Evolutionary conservation across 345 rosid genomes (phyloP).

Genomic region (Hibiscus trionum): DNA sequence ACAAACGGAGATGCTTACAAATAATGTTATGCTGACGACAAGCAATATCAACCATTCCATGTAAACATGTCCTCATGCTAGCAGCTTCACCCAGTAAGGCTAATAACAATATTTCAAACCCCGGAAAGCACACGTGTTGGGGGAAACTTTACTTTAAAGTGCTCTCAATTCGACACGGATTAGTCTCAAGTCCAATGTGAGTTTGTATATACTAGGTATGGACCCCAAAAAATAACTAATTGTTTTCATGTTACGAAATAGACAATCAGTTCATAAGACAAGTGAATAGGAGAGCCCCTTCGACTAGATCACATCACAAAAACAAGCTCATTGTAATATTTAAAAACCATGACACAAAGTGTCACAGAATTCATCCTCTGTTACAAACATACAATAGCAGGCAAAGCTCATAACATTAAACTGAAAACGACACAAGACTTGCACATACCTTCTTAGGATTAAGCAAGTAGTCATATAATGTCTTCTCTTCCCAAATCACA

Average conservation of each 20-base stretch:
- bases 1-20: too few relatives aligned
- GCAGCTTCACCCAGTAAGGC: not conserved
- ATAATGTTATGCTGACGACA: not conserved
- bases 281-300: not conserved
- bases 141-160: not conserved
- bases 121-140: not conserved
- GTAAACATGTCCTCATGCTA: too few relatives aligned
- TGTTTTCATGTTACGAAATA: not conserved
- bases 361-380: not conserved
- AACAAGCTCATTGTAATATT: not conserved
- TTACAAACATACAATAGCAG: not conserved
- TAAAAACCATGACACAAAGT: not conserved
- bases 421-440: not conserved
- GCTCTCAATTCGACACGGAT: not conserved
- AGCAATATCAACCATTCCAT: too few relatives aligned
- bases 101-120: not conserved
- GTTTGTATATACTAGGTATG: not conserved
- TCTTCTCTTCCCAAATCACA: constrained; percentile 67
- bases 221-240: not conserved
- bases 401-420: not conserved
- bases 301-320: not conserved
- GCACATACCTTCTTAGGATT: constrained; percentile 72
- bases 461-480: constrained; percentile 71
- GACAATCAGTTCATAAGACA: not conserved
- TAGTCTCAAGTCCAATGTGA: not conserved